Conservation (phyloP, 2,329 filamentous ascomycete genomes). For the Aspergillus sp. region DNA sequence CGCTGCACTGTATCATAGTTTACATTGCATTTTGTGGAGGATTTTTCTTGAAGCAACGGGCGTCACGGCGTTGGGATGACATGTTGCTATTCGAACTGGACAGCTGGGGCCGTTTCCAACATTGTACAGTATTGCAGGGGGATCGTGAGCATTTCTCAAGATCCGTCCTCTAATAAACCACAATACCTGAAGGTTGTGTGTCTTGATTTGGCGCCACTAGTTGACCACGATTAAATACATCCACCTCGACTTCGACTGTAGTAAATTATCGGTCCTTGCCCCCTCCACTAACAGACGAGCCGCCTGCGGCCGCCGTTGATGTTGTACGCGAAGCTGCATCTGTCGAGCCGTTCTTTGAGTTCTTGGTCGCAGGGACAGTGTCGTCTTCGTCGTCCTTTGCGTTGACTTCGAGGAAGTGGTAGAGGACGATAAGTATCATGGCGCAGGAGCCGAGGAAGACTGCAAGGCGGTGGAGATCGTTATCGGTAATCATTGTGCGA, state of each 20-base stretch:
- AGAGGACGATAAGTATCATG: slow-evolving; percentile 91
- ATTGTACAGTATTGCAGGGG: slow-evolving; percentile 2
- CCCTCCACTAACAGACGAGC: slow-evolving; percentile 20
- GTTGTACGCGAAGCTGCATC: slow-evolving; percentile 11
- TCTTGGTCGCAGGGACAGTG: slow-evolving; percentile 19
- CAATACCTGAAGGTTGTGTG: neutral
- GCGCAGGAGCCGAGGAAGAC: slow-evolving; percentile 88
- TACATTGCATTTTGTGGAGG: neutral
- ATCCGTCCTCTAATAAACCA: neutral
- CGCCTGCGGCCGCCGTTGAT: slow-evolving; percentile 20
- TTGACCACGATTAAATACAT: neutral
- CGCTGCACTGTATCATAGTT: neutral
- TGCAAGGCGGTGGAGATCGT: slow-evolving; percentile 86
- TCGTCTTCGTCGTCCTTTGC: slow-evolving; percentile 59
- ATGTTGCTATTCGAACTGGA: neutral
- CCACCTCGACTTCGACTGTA: neutral
- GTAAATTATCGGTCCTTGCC: slow-evolving; percentile 22
- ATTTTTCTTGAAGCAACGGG: neutral
- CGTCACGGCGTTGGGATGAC: slow-evolving; percentile 1
- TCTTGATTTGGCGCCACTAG: neutral
- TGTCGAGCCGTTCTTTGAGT: slow-evolving; percentile 14
- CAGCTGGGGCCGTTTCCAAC: neutral
- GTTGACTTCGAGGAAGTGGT: slow-evolving; percentile 97
- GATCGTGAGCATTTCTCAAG: neutral
- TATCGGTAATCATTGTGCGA: slow-evolving; percentile 90